Base-by-base conservation (phyloP, 2,329 filamentous ascomycete genomes). In the Arachnopeziza araneosa region DNA sequence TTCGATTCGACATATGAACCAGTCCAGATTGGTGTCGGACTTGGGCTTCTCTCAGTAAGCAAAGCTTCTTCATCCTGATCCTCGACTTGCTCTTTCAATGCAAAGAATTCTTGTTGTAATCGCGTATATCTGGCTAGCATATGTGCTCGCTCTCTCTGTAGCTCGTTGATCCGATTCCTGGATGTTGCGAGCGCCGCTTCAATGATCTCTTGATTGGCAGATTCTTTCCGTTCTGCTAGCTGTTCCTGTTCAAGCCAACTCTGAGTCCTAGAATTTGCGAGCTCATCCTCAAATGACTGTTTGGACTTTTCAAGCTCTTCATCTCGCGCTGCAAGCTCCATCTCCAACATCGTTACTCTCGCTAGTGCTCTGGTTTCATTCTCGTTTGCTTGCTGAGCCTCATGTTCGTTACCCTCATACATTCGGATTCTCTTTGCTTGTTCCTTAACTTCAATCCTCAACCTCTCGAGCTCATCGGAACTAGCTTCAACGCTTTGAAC, bases 321-420 rank as follows among this genome's bases (percentile, higher is more conserved):
- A 50, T 84, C 79, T 17, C 78, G 75, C 60, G 78, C 76, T 55
- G 75, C 73, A 9, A 92, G 74, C 64, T 85, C 80, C 75, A 86
- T 76, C 53, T 79, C 78, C 23, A 89, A 76, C 57, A 81, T 76
- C 64, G 87, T 80, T 7, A 86, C 79, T 55, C 83, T 80, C 58
- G 79, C 82, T 48, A 85, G 79, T 14, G 87, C 79, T 30, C 82
- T 77, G 19, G 83, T 80, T 1, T 84, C 82, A 26, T 82, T 79
- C n/a, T 81, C 79, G 53, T 83, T 78, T 0, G 83, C 80, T 22
- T 75, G 74, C 57, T 86, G 79, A 50, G 84, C 79, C 61, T 86
- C 83, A 36, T 81, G 76, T 66, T 91, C 85, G 52, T 81, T 81
- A 50, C 84, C 83, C 68, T 91, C 86, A 58, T 83, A 82, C 53